phyloP scores from a whole-genome alignment of 2,329 filamentous ascomycete genomes.

The Magnaporthiopsis incrustans region DNA sequence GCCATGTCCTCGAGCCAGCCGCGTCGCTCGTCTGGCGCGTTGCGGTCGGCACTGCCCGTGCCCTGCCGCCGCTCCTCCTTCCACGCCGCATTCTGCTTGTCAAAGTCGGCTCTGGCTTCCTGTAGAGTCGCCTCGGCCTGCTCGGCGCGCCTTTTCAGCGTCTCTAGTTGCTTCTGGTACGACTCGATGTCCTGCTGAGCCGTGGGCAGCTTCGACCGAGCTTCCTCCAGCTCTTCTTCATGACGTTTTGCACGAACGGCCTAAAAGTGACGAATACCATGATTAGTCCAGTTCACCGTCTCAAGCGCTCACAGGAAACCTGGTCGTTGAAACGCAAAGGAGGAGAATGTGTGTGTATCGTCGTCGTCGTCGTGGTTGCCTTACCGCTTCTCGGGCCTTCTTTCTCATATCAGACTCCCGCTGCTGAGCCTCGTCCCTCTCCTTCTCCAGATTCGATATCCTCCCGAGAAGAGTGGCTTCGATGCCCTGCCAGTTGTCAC shows the following conservation, averaged over 20 bases:
- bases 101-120: slow-evolving; percentile 42
- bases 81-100: slow-evolving; percentile 36
- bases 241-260: slow-evolving; percentile 56
- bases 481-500: slow-evolving; percentile 96
- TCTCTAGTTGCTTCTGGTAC: slow-evolving; percentile 50
- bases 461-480: slow-evolving; percentile 77
- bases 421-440: slow-evolving; percentile 76
- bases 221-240: slow-evolving; percentile 76
- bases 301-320: not conserved
- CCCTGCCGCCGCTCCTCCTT: slow-evolving; percentile 20
- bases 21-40: slow-evolving; percentile 30
- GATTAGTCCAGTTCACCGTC: not conserved
- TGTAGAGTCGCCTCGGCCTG: slow-evolving; percentile 57
- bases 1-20: slow-evolving; percentile 46
- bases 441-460: slow-evolving; percentile 73
- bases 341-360: not conserved
- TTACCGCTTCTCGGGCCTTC: slow-evolving; percentile 79
- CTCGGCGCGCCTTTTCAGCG: slow-evolving; percentile 56
- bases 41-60: slow-evolving; percentile 6
- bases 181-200: slow-evolving; percentile 56
- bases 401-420: slow-evolving; percentile 82
- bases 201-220: slow-evolving; percentile 53
- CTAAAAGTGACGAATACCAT: slow-evolving; percentile 27
- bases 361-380: slow-evolving; percentile 19
- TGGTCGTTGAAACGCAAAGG: not conserved